Evolutionary conservation across 2,329 filamentous ascomycete genomes (phyloP), one percentile per base, ranked within the genome.

Genomic region (Ophiostoma ulmi): DNA sequence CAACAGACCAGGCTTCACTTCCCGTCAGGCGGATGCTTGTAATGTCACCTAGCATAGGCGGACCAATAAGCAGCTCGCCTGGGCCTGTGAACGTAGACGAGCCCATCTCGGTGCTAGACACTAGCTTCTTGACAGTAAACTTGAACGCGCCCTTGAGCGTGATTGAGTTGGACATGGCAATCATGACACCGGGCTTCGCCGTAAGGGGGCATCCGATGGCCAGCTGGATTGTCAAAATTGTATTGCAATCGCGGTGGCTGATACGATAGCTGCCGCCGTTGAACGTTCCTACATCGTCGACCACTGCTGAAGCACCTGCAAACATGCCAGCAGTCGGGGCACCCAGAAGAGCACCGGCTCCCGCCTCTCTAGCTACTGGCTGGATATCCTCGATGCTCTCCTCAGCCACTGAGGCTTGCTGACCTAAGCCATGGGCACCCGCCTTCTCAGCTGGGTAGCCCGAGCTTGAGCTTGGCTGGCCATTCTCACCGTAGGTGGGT

Each of bases 241-340:
- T 93, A 79, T 98, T 99, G 72, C 88, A 90, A 79, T 97, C 93
- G 31, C 95, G 86, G 78, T 99, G 95, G 76, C 92, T 95, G 77
- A 98, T 93, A 63, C 95, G 87, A 78, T 94, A 99, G 77, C 91
- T 94, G 14, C 95, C 95, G 20, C 95, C 95, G 78, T 98, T 98
- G 83, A 98, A 99, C 0, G 91, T 95, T n/a, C 95, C 95, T 1
- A 97, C 88, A 75, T 97, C 94, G 79, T 98, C 95, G 39, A 88
- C 83, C 0, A 86, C 85, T 0, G 90, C 82, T 41, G 80, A 80
- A 0, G 86, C 88, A 39, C 91, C 91, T 6, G 83, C 78, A 74
- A 94, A 93, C 71, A 90, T 85, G 41, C 80, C 79, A 20, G 81
- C 79, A 7, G 80, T 77, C 13, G 81, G 83, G 4, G 81, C 82